phyloP scores from a whole-genome alignment of 805 yeast species.

The Yarrowia yakushimensis region DNA sequence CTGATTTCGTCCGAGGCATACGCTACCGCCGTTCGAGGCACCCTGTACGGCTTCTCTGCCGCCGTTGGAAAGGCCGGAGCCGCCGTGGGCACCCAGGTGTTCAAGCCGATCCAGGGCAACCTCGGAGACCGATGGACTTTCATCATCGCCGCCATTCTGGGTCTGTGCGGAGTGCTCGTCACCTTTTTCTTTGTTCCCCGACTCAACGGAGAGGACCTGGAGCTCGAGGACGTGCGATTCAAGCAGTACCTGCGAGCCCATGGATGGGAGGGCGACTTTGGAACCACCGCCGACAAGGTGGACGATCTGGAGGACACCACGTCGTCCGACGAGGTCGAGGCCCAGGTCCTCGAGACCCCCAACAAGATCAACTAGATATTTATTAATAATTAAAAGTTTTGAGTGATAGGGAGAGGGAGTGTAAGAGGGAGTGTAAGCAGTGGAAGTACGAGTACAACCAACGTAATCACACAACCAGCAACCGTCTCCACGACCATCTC shows the following conservation, averaged over 20 bases:
- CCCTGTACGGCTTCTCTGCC: constrained; percentile 70
- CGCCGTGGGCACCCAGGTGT: constrained; percentile 72
- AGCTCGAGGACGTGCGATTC: constrained; percentile 60
- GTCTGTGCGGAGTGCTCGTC: constrained; percentile 58
- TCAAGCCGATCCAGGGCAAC: constrained; percentile 61
- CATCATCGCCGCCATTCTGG: constrained; percentile 72
- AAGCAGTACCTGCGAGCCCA: constrained; percentile 54
- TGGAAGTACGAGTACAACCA: too few species aligned
- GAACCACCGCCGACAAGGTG: constrained; percentile 30
- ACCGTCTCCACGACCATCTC: too few species aligned
- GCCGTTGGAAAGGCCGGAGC: constrained; percentile 84
- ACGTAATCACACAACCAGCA: too few species aligned
- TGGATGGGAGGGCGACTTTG: constrained; percentile 54
- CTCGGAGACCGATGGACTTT: constrained; percentile 73
- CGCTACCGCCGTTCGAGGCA: constrained; percentile 76
- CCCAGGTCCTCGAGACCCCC: background rate
- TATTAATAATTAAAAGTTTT: background rate
- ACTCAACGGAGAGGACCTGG: constrained; percentile 63
- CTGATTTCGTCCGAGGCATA: constrained; percentile 61
- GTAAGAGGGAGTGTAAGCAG: background rate
- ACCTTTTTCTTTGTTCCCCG: constrained; percentile 66
- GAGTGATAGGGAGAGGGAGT: background rate
- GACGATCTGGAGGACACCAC: background rate
- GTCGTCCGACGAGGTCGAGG: constrained; percentile 3
- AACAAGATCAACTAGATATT: background rate